Base-by-base conservation (phyloP, 2,329 filamentous ascomycete species). In the Diaporthe sp. region DNA sequence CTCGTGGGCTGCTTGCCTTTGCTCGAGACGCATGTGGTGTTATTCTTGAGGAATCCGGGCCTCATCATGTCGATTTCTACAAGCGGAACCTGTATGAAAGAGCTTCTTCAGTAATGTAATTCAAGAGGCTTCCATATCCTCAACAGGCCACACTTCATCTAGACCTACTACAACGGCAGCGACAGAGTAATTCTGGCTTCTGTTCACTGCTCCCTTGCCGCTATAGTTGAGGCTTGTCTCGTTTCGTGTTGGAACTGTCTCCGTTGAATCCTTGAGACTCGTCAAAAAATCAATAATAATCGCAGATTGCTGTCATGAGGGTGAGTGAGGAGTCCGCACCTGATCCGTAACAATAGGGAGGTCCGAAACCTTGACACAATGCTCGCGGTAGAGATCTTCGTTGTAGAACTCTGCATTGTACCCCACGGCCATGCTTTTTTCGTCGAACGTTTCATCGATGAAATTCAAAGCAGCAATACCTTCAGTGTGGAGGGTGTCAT, bases 61-160 rank as follows among this genome's bases (percentile, higher is more conserved):
- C 22, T 60, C 57, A 60, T 60, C 57, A 60, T 60, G 57, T 60
- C 57, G 15, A 60, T 60, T 8, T 60, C 57, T 25, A 60, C 42
- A 2, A 60, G n/a, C 19, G 57, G 57, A 17, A 60, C 33, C 57
- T 60, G 22, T 13, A 4, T 15, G 35, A 8, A 8, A 25, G 38
- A 58, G 22, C 1, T 2, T 0, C 25, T 8, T 60, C 13, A 60
- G 35, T n/a, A 40, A 7, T 60, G 6, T 17, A 17, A 35, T 40
- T 1, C n/a, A n/a, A n/a, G n/a, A n/a, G n/a, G n/a, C n/a, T n/a
- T n/a, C n/a, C n/a, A n/a, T n/a, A n/a, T n/a, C n/a, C n/a, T n/a
- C n/a, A n/a, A n/a, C n/a, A n/a, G n/a, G n/a, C n/a, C n/a, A n/a
- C 5, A 33, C 4, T 3, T 35, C 17, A n/a, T 35, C 12, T 40